A percentile compares a stretch with the other conserved stretches of the same genome.
These are phyloP conservation scores for Rostrohypoxylon terebratum DNA, from an alignment of 495 filamentous ascomycete species.

Conservation along the genomic window DNA sequence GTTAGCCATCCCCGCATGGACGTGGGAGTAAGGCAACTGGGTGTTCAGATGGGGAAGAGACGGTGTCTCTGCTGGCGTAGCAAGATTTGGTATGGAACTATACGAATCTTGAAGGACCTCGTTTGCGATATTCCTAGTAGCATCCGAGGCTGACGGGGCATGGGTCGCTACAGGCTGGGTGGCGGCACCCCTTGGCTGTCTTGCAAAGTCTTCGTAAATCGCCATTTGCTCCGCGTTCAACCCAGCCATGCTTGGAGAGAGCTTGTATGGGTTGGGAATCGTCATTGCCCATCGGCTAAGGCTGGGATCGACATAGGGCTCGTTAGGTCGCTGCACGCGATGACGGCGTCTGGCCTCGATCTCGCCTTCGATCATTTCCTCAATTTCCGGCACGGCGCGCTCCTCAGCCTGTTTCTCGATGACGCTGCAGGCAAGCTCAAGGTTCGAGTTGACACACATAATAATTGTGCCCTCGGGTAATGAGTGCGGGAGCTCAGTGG, in stretches of 20 bases:
- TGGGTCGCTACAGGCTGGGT: slow-evolving; percentile 52
- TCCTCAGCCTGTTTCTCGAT: slow-evolving; percentile 96
- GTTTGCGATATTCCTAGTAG: slow-evolving; percentile 64
- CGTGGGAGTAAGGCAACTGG: slow-evolving; percentile 71
- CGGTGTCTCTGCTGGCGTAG: slow-evolving; percentile 84
- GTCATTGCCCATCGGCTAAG: slow-evolving; percentile 87
- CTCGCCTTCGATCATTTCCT: slow-evolving; percentile 84
- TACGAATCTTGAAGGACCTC: slow-evolving; percentile 90
- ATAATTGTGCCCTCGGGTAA: slow-evolving; percentile 89
- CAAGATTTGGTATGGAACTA: slow-evolving; percentile 76
- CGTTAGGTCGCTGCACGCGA: slow-evolving; percentile 74
- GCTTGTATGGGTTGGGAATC: slow-evolving; percentile 90
- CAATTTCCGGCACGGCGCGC: slow-evolving; percentile 91
- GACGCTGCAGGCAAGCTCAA: slow-evolving; percentile 89
- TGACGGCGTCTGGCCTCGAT: slow-evolving; percentile 80
- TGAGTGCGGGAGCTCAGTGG: slow-evolving; percentile 74
- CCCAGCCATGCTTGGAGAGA: slow-evolving; percentile 70
- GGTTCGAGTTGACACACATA: slow-evolving; percentile 98
- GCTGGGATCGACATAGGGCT: slow-evolving; percentile 82
- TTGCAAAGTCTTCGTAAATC: slow-evolving; percentile 95
- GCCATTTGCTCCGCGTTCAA: slow-evolving; percentile 92
- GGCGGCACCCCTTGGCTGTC: slow-evolving; percentile 75
- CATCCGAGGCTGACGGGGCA: slow-evolving; percentile 61
- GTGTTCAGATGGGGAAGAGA: slow-evolving; percentile 74
- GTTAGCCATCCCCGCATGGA: slow-evolving; percentile 60